phyloP scores from a whole-genome alignment of 1,284 basidiomycete species.

The Meripilus lineatus region DNA sequence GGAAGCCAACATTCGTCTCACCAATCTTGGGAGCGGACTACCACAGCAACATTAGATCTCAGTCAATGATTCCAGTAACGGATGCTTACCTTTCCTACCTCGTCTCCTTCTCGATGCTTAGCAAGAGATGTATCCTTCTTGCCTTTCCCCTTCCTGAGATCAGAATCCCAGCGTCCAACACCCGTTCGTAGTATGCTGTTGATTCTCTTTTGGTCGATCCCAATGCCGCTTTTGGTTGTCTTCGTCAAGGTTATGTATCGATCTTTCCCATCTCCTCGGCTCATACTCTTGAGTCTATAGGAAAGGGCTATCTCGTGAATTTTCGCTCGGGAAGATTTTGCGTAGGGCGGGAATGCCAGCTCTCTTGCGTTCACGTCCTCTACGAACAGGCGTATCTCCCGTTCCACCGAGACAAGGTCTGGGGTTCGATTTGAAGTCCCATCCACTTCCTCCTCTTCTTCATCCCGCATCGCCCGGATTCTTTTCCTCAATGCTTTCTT shows the following conservation, averaged over 20 bases:
- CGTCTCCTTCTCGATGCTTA: conserved; percentile 65
- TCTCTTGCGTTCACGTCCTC: conserved; percentile 42
- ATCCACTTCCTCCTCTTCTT: no score
- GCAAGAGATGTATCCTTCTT: no score
- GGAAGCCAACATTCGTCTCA: conserved; percentile 69
- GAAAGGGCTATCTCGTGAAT: conserved; percentile 76
- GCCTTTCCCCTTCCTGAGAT: no score
- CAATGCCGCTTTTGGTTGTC: conserved; percentile 51
- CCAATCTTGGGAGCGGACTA: conserved; percentile 72
- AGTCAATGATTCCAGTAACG: conserved; percentile 1
- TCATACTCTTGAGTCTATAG: conserved; percentile 74
- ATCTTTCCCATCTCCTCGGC: conserved; percentile 59
- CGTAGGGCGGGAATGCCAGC: conserved; percentile 73
- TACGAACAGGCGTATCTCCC: conserved; percentile 69
- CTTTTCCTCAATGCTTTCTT: conserved; percentile 69
- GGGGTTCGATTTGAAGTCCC: conserved; percentile 48
- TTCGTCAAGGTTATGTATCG: conserved; percentile 70
- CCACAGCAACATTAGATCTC: conserved; percentile 3
- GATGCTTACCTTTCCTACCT: conserved; percentile 62
- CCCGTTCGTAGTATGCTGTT: conserved; percentile 48
- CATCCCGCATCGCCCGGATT: no score
- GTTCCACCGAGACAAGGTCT: conserved; percentile 55
- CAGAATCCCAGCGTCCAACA: no score
- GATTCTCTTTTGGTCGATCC: conserved; percentile 56
- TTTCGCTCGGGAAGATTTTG: conserved; percentile 62